Evolutionary conservation across 805 yeast species (phyloP).

Genomic region (Kodamaea kakaduensis): DNA sequence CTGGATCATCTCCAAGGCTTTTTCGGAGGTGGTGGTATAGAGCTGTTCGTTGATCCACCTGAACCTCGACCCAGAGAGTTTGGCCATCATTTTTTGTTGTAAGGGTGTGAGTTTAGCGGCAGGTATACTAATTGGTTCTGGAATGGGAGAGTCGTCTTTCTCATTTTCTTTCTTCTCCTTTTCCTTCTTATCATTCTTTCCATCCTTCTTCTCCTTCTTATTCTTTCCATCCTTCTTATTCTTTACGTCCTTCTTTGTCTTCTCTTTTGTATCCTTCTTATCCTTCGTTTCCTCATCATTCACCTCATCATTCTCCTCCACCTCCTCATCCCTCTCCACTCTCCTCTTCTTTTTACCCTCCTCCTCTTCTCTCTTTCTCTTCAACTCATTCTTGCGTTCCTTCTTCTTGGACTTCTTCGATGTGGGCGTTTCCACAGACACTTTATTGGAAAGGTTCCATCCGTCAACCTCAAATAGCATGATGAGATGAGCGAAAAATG

Average conservation of each 20-base stretch:
- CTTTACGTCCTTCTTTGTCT: slow-evolving; percentile 15
- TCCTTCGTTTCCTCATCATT: slow-evolving; percentile 21
- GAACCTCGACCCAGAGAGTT: slow-evolving; percentile 90
- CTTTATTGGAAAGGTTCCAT: slow-evolving; percentile 63
- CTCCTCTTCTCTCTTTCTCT: slow-evolving; percentile 14
- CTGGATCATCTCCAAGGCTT: slow-evolving; percentile 67
- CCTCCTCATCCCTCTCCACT: slow-evolving; percentile 15
- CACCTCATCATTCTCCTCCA: slow-evolving; percentile 23
- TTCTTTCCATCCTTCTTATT: slow-evolving; percentile 18
- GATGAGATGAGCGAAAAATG: slow-evolving; percentile 7
- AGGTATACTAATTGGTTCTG: slow-evolving; percentile 14
- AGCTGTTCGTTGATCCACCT: slow-evolving; percentile 97
- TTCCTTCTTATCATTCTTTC: slow-evolving; percentile 2
- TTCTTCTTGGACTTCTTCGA: slow-evolving; percentile 24
- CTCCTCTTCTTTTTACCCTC: slow-evolving; percentile 11
- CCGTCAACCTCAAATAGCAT: slow-evolving; percentile 82
- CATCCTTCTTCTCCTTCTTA: slow-evolving; percentile 10
- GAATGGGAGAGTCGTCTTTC: slow-evolving; percentile 7
- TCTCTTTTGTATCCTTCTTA: slow-evolving; percentile 8
- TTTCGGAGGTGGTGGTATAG: slow-evolving; percentile 79
- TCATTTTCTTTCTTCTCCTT: not conserved
- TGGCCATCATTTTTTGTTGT: slow-evolving; percentile 94
- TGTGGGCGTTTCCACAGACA: slow-evolving; percentile 42
- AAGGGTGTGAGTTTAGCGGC: slow-evolving; percentile 68
- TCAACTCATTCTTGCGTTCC: slow-evolving; percentile 14